A percentile compares a stretch with the other conserved stretches of the same genome.
Conservation (phyloP, 805 yeast species). For the Yarrowia osloensis region DNA sequence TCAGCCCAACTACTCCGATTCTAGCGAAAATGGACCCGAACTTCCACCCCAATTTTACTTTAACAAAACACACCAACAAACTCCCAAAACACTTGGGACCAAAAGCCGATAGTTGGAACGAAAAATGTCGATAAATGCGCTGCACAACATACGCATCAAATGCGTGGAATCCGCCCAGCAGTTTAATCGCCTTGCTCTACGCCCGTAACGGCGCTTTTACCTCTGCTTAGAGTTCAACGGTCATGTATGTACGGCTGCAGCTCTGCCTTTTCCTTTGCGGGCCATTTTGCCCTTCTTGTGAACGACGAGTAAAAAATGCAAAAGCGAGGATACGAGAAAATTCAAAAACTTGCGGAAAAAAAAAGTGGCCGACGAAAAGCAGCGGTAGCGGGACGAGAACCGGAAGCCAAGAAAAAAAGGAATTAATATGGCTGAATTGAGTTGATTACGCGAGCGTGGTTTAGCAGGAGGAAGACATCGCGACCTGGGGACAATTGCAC, state of each 20-base stretch:
- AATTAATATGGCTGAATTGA: not conserved
- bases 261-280: not conserved
- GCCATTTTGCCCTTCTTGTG: not conserved
- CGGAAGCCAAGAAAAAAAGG: not conserved
- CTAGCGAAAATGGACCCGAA: too few species aligned
- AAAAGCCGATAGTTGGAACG: not conserved
- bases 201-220: not conserved
- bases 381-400: not conserved
- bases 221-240: conserved; percentile 12
- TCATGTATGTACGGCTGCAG: not conserved
- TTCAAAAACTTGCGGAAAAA: not conserved
- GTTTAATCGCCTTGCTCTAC: not conserved
- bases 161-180: not conserved
- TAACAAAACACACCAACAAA: not conserved
- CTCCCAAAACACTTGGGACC: too few species aligned
- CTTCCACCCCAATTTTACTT: too few species aligned
- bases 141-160: not conserved
- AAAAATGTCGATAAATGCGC: too few species aligned
- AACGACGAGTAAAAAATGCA: not conserved
- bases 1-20: too few species aligned
- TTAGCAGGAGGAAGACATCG: too few species aligned
- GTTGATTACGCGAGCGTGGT: not conserved
- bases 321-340: not conserved
- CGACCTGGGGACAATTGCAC: too few species aligned
- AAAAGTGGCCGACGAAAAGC: not conserved